phyloP scores from a whole-genome alignment of 2,329 filamentous ascomycete species.

The Tolypocladium capitatum region DNA sequence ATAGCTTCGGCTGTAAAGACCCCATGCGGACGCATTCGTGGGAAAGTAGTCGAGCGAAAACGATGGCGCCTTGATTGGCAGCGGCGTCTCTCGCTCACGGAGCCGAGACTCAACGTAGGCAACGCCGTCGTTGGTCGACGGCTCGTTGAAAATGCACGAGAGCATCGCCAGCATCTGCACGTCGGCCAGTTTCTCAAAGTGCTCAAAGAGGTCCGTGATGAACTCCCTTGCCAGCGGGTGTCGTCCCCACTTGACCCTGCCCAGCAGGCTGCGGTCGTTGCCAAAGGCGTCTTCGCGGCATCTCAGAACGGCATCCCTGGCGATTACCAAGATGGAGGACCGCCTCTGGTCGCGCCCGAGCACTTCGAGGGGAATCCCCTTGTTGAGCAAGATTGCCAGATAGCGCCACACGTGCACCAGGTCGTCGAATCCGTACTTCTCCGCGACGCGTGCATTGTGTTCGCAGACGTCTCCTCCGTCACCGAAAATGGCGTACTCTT shows the following conservation, averaged over 20 bases:
- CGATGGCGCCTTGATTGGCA: slow-evolving; percentile 51
- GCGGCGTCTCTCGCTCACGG: slow-evolving; percentile 45
- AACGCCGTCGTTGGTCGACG: slow-evolving; percentile 39
- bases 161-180: slow-evolving; percentile 62
- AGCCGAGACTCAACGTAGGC: slow-evolving; percentile 44
- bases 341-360: slow-evolving; percentile 39
- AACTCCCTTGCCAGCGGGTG: slow-evolving; percentile 51
- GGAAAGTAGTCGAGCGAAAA: slow-evolving; percentile 58
- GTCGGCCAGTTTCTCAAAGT: slow-evolving; percentile 50
- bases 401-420: slow-evolving; percentile 76
- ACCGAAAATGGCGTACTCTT: slow-evolving; percentile 73
- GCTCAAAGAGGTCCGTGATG: slow-evolving; percentile 46
- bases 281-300: slow-evolving; percentile 8
- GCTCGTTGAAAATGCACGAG: slow-evolving; percentile 55
- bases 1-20: slow-evolving; percentile 35
- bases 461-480: slow-evolving; percentile 68
- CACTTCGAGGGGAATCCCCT: slow-evolving; percentile 59
- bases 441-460: slow-evolving; percentile 70
- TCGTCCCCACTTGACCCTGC: slow-evolving; percentile 54
- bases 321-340: slow-evolving; percentile 55
- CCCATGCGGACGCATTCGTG: slow-evolving; percentile 41
- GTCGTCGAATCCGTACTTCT: slow-evolving; percentile 55
- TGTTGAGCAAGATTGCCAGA: slow-evolving; percentile 61
- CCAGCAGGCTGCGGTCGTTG: slow-evolving; percentile 26
- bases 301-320: slow-evolving; percentile 42